Percentiles rank a stretch among this genome's conserved stretches.
phyloP scores from a whole-genome alignment of 2,329 filamentous ascomycete genomes.

The Zelopaecilomyces penicillatus region DNA sequence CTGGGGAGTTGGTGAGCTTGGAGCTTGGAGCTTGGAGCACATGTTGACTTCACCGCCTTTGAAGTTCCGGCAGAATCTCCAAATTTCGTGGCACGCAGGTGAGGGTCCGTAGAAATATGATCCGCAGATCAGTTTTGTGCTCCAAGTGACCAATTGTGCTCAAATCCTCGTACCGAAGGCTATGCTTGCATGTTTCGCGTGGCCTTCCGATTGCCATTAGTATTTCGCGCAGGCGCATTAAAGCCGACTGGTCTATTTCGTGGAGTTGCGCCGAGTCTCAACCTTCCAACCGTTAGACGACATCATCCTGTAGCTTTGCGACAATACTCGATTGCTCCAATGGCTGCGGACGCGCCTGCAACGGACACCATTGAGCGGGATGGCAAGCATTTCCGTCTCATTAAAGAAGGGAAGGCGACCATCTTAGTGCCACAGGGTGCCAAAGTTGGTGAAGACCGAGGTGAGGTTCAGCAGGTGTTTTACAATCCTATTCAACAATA shows the following conservation, averaged over 20 bases:
- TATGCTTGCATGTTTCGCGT: slow-evolving; percentile 12
- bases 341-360: slow-evolving; percentile 11
- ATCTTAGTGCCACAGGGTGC: slow-evolving; percentile 45
- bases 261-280: neutral
- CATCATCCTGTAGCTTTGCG: neutral
- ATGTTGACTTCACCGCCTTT: slow-evolving; percentile 14
- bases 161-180: neutral
- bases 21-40: neutral
- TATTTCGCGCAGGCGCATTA: slow-evolving; percentile 9
- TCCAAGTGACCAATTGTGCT: neutral
- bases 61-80: slow-evolving; percentile 14
- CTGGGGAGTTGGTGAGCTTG: too few species aligned
- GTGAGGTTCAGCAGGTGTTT: slow-evolving; percentile 72
- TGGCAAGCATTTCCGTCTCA: slow-evolving; percentile 41
- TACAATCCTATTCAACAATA: slow-evolving; percentile 99
- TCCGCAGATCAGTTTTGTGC: neutral
- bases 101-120: neutral
- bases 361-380: slow-evolving; percentile 23
- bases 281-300: slow-evolving; percentile 3
- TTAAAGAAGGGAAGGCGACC: slow-evolving; percentile 49
- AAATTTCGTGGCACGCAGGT: slow-evolving; percentile 14
- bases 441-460: slow-evolving; percentile 40
- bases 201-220: slow-evolving; percentile 11
- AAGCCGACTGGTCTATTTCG: neutral
- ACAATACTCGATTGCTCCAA: slow-evolving; percentile 7